A percentile compares a stretch with the other conserved stretches of the same genome.
phyloP scores from a whole-genome alignment of 2,329 filamentous ascomycete species.

The Periglandula ipomoeae region DNA sequence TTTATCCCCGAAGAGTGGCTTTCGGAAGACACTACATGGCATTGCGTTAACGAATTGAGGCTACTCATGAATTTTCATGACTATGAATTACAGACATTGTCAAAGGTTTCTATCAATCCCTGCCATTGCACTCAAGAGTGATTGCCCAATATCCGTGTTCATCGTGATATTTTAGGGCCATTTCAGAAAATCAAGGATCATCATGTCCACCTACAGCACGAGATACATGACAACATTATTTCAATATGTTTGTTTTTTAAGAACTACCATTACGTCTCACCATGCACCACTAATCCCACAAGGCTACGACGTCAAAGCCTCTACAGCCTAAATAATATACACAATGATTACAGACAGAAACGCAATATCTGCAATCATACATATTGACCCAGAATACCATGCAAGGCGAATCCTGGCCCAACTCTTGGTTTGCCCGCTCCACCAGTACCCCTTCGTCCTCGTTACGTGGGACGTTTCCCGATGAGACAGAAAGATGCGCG shows the following conservation, averaged over 20 bases:
- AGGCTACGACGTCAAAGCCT: background rate
- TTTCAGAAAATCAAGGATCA: too few species aligned
- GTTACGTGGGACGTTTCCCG: background rate
- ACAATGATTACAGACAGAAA: background rate
- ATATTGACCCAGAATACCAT: conserved; percentile 1
- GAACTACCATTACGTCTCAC: conserved; percentile 1
- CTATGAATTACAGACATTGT: background rate
- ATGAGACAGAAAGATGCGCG: background rate
- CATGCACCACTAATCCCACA: background rate
- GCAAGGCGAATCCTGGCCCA: background rate
- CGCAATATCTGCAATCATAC: conserved; percentile 4
- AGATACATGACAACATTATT: too few species aligned
- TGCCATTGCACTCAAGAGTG: too few species aligned
- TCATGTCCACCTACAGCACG: too few species aligned
- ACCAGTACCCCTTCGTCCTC: background rate
- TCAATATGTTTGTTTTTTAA: background rate
- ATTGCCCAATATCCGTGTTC: too few species aligned
- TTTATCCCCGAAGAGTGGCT: background rate
- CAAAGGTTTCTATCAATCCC: background rate
- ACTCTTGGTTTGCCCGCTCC: background rate
- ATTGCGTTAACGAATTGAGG: background rate
- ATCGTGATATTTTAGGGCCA: too few species aligned
- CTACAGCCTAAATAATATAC: background rate
- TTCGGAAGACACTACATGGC: background rate
- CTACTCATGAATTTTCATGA: background rate